Percentiles rank a stretch among this genome's conserved stretches.
Conservation (phyloP, 345 rosid genomes). For the Citrus reticulata region DNA sequence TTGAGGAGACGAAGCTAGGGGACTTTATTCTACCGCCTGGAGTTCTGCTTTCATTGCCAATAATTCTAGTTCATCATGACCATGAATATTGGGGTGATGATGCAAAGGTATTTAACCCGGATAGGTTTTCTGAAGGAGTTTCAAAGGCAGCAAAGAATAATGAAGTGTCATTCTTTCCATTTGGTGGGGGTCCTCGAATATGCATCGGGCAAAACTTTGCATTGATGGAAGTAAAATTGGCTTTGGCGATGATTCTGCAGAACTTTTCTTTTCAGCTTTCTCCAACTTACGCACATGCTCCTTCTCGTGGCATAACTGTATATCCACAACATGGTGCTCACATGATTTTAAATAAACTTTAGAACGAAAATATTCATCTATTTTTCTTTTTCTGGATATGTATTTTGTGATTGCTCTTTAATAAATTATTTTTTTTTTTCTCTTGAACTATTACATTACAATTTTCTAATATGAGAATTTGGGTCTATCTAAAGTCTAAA, state of each 20-base stretch:
- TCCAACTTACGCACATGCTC: slow-evolving; percentile 15
- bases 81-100: slow-evolving; percentile 53
- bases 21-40: slow-evolving; percentile 35
- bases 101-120: slow-evolving; percentile 48
- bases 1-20: slow-evolving; percentile 40
- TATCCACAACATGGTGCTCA: background rate
- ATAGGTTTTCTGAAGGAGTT: slow-evolving; percentile 47
- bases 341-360: background rate
- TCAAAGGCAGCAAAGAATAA: slow-evolving; percentile 53
- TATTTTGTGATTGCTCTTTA: too few relatives aligned
- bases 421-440: too few relatives aligned
- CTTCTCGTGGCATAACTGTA: background rate
- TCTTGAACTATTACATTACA: too few relatives aligned
- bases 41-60: slow-evolving; percentile 12
- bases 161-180: slow-evolving; percentile 35
- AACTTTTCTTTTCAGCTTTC: slow-evolving; percentile 49
- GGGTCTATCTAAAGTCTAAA: too few relatives aligned
- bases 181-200: slow-evolving; percentile 53
- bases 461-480: too few relatives aligned
- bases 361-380: background rate
- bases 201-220: slow-evolving; percentile 69
- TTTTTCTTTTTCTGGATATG: too few relatives aligned
- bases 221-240: slow-evolving; percentile 51
- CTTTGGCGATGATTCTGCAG: slow-evolving; percentile 40
- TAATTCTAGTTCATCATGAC: slow-evolving; percentile 34